Percentiles rank a stretch among this genome's conserved stretches.
These are phyloP conservation scores for Lepidium didymum DNA, from an alignment of 345 rosid species.

Conservation along the genomic window DNA sequence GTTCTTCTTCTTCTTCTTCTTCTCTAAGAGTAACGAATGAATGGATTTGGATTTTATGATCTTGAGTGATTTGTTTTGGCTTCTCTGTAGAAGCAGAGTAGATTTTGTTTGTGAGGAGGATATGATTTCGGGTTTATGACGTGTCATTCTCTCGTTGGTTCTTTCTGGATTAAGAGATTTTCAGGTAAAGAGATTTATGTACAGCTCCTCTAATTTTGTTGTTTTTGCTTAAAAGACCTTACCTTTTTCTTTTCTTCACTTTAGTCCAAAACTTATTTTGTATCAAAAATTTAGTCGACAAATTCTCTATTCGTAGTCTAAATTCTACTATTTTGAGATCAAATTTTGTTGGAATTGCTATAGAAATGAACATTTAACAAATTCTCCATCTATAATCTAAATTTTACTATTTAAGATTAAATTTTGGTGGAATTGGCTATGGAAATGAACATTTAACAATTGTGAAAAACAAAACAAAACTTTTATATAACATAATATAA, in stretches of 20 bases:
- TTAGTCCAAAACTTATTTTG: not conserved
- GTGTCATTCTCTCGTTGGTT: constrained; percentile 27
- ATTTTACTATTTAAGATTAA: too few species aligned
- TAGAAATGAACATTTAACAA: too few species aligned
- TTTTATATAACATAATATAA: not conserved
- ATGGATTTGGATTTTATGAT: constrained; percentile 21
- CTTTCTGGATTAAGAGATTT: constrained; percentile 28
- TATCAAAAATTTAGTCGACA: too few species aligned
- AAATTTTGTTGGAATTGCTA: too few species aligned
- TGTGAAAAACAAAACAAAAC: not conserved
- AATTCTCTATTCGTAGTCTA: too few species aligned
- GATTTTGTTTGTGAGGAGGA: constrained; percentile 34
- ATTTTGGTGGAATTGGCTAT: too few species aligned
- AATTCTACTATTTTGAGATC: too few species aligned
- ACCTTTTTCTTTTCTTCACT: not conserved
- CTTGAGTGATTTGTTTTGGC: not conserved
- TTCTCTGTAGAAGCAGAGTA: not conserved
- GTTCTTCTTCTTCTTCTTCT: not conserved
- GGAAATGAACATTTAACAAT: not conserved
- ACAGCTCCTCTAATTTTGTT: not conserved
- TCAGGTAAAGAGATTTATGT: not conserved
- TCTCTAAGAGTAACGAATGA: not conserved
- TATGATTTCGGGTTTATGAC: constrained; percentile 14
- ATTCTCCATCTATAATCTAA: too few species aligned
- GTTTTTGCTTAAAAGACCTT: not conserved